Conservation (phyloP, 805 yeast species). For the Candida ascalaphidarum region DNA sequence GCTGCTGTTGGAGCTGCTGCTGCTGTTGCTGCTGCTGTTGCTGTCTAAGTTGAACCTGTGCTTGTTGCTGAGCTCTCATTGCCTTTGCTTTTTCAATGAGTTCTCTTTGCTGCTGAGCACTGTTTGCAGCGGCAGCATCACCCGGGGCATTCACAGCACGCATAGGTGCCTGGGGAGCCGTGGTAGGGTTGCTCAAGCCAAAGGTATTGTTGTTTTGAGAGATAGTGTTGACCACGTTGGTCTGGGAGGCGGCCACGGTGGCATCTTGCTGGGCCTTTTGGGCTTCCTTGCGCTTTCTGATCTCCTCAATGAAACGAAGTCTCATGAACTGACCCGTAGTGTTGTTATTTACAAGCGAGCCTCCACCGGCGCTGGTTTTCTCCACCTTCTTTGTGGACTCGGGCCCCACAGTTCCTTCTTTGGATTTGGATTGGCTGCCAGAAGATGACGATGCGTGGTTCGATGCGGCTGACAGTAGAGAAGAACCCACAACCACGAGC, state of each 20-base stretch:
- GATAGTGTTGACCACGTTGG: constrained; percentile 7
- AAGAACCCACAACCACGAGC: constrained; percentile 29
- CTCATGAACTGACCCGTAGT: constrained; percentile 67
- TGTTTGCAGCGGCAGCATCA: no score
- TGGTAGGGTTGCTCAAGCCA: background rate
- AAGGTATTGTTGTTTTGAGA: no score
- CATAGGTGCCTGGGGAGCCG: constrained; percentile 1
- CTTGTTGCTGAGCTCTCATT: no score
- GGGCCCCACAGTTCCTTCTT: constrained; percentile 1
- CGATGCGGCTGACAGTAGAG: constrained; percentile 13
- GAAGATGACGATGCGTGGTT: no score
- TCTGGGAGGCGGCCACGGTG: constrained; percentile 24
- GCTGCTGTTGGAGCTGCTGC: constrained; percentile 3
- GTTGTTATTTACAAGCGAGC: background rate
- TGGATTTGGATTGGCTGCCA: constrained; percentile 4
- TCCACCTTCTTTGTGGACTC: constrained; percentile 3
- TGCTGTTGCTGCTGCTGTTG: constrained; percentile 3
- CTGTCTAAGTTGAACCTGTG: no score
- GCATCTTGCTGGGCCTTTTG: constrained; percentile 35
- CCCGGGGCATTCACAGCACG: constrained; percentile 3
- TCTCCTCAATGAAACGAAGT: constrained; percentile 80
- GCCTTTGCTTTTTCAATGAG: no score
- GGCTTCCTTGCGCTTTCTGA: constrained; percentile 54
- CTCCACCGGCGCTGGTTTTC: constrained; percentile 1
- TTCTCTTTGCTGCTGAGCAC: no score